A percentile compares a stretch with the other conserved stretches of the same genome.
Conservation (phyloP, 2,329 filamentous ascomycete species). For the Triangularia setosa region DNA sequence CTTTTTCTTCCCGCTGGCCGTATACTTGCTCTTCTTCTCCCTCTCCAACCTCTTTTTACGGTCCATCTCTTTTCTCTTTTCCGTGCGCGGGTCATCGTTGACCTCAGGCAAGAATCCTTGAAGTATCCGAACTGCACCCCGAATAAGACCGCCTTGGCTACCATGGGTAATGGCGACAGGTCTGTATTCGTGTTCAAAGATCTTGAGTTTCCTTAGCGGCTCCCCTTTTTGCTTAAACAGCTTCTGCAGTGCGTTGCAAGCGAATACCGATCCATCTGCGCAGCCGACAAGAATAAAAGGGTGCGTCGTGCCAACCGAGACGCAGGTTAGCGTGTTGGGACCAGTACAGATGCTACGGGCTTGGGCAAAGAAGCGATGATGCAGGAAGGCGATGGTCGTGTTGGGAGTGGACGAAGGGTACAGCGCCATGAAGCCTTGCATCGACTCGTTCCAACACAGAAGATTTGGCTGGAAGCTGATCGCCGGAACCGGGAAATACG, state of each 20-base stretch:
- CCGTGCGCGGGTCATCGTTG: constrained; percentile 44
- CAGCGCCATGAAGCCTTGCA: constrained; percentile 51
- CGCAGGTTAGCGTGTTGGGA: constrained; percentile 47
- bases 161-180: constrained; percentile 5
- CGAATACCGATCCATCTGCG: constrained; percentile 51
- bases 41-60: constrained; percentile 36
- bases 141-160: constrained; percentile 18
- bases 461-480: constrained; percentile 52
- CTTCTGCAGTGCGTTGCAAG: constrained; percentile 43
- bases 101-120: constrained; percentile 49
- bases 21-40: constrained; percentile 25
- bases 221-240: constrained; percentile 40
- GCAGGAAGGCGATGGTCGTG: constrained; percentile 50
- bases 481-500: constrained; percentile 48
- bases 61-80: constrained; percentile 32
- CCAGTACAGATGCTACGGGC: constrained; percentile 49
- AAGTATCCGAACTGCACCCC: constrained; percentile 49
- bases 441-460: constrained; percentile 51
- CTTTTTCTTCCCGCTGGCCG: constrained; percentile 25
- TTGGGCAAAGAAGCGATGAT: constrained; percentile 50
- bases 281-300: constrained; percentile 52
- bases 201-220: constrained; percentile 37
- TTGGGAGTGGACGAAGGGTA: constrained; percentile 53
- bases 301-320: constrained; percentile 48
- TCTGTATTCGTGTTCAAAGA: constrained; percentile 54